These are phyloP conservation scores for Phaffomyces opuntiae DNA, from an alignment of 805 yeast species.

Conservation along the genomic window DNA sequence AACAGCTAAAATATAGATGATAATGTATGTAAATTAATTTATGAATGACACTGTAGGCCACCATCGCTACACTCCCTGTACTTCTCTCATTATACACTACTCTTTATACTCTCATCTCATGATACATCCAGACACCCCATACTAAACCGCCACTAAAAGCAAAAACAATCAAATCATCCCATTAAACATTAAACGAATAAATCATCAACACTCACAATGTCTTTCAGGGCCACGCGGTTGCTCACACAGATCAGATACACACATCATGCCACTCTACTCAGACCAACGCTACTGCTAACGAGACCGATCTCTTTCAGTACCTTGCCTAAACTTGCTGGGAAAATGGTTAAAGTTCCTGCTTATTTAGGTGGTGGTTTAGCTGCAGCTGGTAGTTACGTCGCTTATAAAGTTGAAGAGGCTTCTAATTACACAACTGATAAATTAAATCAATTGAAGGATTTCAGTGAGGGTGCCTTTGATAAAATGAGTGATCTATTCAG, in stretches of 20 bases:
- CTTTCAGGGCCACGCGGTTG: slow-evolving; percentile 6
- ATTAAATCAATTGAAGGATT: slow-evolving; percentile 53
- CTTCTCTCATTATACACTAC: too few species aligned
- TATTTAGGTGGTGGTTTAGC: slow-evolving; percentile 86
- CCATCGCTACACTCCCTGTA: too few species aligned
- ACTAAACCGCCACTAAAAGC: background rate
- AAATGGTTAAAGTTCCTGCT: slow-evolving; percentile 61
- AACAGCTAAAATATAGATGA: background rate
- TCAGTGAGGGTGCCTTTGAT: slow-evolving; percentile 49
- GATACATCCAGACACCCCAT: background rate
- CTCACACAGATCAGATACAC: slow-evolving; percentile 1
- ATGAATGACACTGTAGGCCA: too few species aligned
- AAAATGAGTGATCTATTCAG: slow-evolving; percentile 20
- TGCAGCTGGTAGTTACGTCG: slow-evolving; percentile 90
- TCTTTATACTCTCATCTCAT: too few species aligned
- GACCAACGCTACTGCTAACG: background rate
- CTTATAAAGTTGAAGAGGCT: slow-evolving; percentile 89
- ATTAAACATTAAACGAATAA: background rate
- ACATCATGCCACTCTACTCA: background rate
- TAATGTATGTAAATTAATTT: background rate
- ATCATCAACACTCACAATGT: background rate
- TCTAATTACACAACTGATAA: slow-evolving; percentile 62
- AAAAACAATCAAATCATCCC: background rate
- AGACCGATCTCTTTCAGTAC: slow-evolving; percentile 23
- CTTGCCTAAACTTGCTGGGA: slow-evolving; percentile 47